A percentile compares a stretch with the other conserved stretches of the same genome.
Conservation (phyloP, 164 flowering plant genomes). For the Nelumbo lutea region DNA sequence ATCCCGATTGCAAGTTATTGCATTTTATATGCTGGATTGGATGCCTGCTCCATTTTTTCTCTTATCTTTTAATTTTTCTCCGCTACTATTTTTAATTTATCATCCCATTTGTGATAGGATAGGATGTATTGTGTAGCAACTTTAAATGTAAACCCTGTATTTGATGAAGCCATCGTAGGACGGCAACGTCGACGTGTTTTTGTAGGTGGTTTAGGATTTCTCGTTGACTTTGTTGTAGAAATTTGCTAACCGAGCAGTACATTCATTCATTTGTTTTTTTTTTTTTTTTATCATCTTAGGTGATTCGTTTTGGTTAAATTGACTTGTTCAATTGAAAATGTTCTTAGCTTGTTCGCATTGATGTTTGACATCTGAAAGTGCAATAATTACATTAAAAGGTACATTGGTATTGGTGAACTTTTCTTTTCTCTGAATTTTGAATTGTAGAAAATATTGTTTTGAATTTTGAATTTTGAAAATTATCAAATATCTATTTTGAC, state of each 20-base stretch:
- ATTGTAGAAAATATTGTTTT: too few relatives aligned
- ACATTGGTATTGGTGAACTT: too few relatives aligned
- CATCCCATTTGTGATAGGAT: constrained; percentile 2
- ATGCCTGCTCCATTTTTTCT: constrained; percentile 34
- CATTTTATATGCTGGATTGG: constrained; percentile 13
- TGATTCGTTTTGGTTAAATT: too few relatives aligned
- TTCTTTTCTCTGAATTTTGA: too few relatives aligned
- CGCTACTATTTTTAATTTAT: neutral
- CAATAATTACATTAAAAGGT: too few relatives aligned
- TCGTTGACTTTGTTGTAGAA: constrained; percentile 16
- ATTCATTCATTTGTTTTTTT: constrained; percentile 30
- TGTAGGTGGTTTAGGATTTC: neutral
- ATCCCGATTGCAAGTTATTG: constrained; percentile 9
- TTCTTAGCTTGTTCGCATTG: too few relatives aligned
- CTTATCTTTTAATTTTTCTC: constrained; percentile 7
- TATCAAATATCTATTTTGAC: too few relatives aligned
- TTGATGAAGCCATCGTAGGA: constrained; percentile 7
- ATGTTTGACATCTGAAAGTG: too few relatives aligned
- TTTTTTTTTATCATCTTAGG: too few relatives aligned
- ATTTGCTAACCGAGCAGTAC: constrained; percentile 25
- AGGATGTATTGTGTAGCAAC: constrained; percentile 18
- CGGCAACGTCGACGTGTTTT: constrained; percentile 10
- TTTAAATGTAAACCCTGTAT: constrained; percentile 13
- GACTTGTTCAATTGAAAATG: too few relatives aligned
- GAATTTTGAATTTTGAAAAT: too few relatives aligned